Percentiles rank a stretch among this genome's conserved stretches.
phyloP scores from a whole-genome alignment of 768 basidiomycete genomes.

The Cystofilobasidium macerans region DNA sequence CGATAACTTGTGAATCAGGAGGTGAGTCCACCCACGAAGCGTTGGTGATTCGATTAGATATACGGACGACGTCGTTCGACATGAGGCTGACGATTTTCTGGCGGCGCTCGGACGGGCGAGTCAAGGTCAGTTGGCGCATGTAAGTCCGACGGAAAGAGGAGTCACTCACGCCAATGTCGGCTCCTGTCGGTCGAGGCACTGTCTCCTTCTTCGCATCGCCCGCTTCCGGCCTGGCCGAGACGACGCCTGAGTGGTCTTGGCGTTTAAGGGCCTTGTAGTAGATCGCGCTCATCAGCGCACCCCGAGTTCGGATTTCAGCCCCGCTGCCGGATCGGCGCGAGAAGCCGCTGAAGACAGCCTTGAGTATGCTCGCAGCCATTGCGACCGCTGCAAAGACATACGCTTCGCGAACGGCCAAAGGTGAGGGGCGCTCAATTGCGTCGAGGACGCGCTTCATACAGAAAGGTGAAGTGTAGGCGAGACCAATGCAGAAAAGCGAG shows the following conservation, averaged over 20 bases:
- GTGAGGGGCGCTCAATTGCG: constrained; percentile 45
- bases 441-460: constrained; percentile 66
- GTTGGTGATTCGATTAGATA: constrained; percentile 21
- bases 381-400: constrained; percentile 70
- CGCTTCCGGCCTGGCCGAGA: constrained; percentile 30
- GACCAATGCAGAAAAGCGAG: constrained; percentile 45
- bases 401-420: constrained; percentile 49
- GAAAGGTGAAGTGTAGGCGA: constrained; percentile 72
- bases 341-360: constrained; percentile 39
- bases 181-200: constrained; percentile 41
- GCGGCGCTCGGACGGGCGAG: too few species aligned
- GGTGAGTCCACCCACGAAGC: constrained; percentile 32
- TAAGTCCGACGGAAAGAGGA: background rate
- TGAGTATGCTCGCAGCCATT: constrained; percentile 52
- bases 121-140: background rate
- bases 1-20: too few species aligned
- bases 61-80: constrained; percentile 41
- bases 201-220: constrained; percentile 29
- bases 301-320: constrained; percentile 51
- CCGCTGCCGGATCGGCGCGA: constrained; percentile 25
- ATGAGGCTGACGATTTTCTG: constrained; percentile 61
- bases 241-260: constrained; percentile 68
- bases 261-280: constrained; percentile 79
- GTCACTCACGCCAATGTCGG: constrained; percentile 64
- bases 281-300: constrained; percentile 66